Evolutionary conservation across 495 filamentous ascomycete species (phyloP).

Genomic region (Aspergillus saccharolyticus): DNA sequence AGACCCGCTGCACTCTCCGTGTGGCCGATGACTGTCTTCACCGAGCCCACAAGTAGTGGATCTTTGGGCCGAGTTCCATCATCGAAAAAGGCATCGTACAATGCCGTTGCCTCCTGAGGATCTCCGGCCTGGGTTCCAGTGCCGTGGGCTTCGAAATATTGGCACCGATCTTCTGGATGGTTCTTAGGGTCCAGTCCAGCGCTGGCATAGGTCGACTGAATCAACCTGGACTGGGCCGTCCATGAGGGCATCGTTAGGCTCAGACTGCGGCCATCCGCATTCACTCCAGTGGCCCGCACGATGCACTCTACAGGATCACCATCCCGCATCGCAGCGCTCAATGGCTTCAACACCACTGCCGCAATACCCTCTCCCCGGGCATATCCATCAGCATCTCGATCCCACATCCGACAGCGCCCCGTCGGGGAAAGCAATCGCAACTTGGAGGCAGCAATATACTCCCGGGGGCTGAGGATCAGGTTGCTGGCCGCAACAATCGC

Average conservation of each 20-base stretch:
- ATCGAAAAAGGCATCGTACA: background rate
- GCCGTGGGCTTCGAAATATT: slow-evolving; percentile 6
- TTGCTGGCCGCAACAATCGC: slow-evolving; percentile 33
- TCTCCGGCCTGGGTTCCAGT: slow-evolving; percentile 9
- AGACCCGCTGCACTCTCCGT: slow-evolving; percentile 55
- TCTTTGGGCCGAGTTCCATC: background rate
- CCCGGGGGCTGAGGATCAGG: slow-evolving; percentile 26
- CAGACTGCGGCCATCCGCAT: slow-evolving; percentile 10
- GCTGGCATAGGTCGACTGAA: slow-evolving; percentile 1
- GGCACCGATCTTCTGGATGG: background rate
- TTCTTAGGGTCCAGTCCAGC: background rate
- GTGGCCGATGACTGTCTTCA: slow-evolving; percentile 52
- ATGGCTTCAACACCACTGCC: slow-evolving; percentile 26
- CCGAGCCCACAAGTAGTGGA: slow-evolving; percentile 41
- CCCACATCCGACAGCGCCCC: slow-evolving; percentile 32
- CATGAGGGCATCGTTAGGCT: background rate
- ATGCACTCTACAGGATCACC: slow-evolving; percentile 25
- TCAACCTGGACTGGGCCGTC: background rate
- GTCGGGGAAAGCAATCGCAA: slow-evolving; percentile 47
- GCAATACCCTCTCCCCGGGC: slow-evolving; percentile 51
- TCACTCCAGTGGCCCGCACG: slow-evolving; percentile 28
- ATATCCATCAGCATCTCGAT: slow-evolving; percentile 56
- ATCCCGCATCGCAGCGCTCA: slow-evolving; percentile 26
- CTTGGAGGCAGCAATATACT: slow-evolving; percentile 20
- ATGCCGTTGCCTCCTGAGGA: slow-evolving; percentile 4